phyloP scores from a whole-genome alignment of 1,139 yeast species.

The Kodamaea fungicola region DNA sequence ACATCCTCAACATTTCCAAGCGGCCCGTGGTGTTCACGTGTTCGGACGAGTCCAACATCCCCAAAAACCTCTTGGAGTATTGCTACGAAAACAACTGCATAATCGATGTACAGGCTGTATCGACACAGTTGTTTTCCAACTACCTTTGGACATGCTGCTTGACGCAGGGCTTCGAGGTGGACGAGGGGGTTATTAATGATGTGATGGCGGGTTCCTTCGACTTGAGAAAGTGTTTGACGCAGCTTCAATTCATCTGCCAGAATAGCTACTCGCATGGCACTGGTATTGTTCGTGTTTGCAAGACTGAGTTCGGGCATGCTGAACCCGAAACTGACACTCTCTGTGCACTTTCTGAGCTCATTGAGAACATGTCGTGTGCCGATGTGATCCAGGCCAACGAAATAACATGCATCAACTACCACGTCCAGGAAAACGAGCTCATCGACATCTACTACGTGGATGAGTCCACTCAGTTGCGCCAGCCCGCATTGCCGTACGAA shows the following conservation, averaged over 20 bases:
- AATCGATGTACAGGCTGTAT: constrained; percentile 21
- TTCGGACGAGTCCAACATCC: constrained; percentile 51
- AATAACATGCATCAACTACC: constrained; percentile 38
- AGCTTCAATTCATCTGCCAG: constrained; percentile 58
- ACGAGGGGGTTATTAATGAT: constrained; percentile 22
- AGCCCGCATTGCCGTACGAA: constrained; percentile 33
- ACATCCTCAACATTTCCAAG: constrained; percentile 61
- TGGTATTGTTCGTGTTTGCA: no score
- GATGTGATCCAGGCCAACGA: constrained; percentile 34
- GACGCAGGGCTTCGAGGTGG: constrained; percentile 36
- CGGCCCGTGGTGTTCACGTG: constrained; percentile 84
- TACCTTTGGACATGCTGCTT: constrained; percentile 43
- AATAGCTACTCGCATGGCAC: background rate
- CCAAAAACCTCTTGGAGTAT: constrained; percentile 46
- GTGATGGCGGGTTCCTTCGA: constrained; percentile 39
- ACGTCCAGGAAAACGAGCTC: constrained; percentile 33
- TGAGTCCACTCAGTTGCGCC: constrained; percentile 19
- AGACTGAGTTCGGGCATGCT: background rate
- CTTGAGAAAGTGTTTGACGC: constrained; percentile 51
- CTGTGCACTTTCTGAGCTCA: constrained; percentile 9
- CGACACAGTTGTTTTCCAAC: constrained; percentile 19
- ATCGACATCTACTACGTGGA: constrained; percentile 29
- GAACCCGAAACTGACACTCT: constrained; percentile 2
- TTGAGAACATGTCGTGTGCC: constrained; percentile 36
- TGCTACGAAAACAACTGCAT: constrained; percentile 42